Conservation (phyloP, 305 asterid species). For the Fraxinus dipetala region DNA sequence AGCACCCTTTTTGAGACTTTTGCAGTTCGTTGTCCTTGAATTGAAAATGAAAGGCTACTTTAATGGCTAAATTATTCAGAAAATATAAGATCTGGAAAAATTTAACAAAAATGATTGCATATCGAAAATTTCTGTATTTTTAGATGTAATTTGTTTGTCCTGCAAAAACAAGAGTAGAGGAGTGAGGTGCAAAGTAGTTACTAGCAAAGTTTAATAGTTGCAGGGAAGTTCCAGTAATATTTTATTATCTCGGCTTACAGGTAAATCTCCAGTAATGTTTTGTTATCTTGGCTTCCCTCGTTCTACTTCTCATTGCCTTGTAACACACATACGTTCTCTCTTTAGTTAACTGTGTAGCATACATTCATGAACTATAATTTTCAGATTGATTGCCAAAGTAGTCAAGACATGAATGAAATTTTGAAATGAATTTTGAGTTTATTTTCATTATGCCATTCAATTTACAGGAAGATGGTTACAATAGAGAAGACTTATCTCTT, state of each 20-base stretch:
- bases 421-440: neutral
- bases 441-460: constrained; percentile 25
- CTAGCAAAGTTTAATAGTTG: neutral
- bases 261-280: neutral
- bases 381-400: neutral
- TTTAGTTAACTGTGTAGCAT: constrained; percentile 6
- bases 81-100: neutral
- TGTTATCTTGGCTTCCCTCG: neutral
- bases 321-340: neutral
- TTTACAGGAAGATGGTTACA: constrained; percentile 39
- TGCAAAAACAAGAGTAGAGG: neutral
- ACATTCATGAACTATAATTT: constrained; percentile 10
- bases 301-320: neutral
- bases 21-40: neutral
- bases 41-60: neutral
- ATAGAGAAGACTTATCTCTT: constrained; percentile 23
- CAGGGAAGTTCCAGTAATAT: neutral
- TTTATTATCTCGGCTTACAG: neutral
- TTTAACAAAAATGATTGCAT: neutral
- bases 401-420: neutral
- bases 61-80: neutral
- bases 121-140: neutral
- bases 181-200: neutral
- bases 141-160: neutral
- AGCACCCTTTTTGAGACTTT: neutral